phyloP scores from a whole-genome alignment of 768 basidiomycete genomes.

The Amanita exitialis region DNA sequence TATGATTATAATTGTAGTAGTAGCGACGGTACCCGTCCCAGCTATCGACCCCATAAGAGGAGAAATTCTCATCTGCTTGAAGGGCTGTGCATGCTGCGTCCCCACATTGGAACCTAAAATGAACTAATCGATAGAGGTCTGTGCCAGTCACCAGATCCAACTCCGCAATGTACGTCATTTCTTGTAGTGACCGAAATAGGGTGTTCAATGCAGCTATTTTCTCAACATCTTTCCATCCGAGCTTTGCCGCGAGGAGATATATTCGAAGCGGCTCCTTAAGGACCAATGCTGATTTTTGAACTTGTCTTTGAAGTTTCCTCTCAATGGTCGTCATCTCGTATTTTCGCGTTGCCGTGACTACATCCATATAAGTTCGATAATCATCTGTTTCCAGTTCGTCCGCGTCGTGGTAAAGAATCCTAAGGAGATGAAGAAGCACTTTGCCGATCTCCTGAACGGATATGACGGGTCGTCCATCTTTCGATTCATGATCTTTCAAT shows the following conservation, averaged over 20 bases:
- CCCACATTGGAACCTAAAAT: not conserved
- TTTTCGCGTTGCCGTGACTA: not conserved
- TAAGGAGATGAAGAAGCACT: slow-evolving; percentile 6
- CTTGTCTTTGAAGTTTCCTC: not conserved
- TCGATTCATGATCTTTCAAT: slow-evolving; percentile 5
- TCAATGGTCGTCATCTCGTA: not conserved
- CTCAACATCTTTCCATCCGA: not conserved
- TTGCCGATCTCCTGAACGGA: slow-evolving; percentile 9
- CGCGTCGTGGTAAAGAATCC: slow-evolving; percentile 1
- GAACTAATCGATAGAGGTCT: not conserved
- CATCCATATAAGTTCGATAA: not conserved
- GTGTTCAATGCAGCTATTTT: not conserved
- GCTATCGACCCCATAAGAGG: not conserved
- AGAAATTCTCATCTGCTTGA: not conserved
- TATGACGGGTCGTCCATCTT: slow-evolving; percentile 5
- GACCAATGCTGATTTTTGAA: not conserved
- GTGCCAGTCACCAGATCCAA: not conserved
- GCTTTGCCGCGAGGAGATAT: not conserved
- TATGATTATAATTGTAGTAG: not conserved
- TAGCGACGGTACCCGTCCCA: not conserved
- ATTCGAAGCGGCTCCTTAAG: not conserved
- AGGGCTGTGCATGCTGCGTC: not conserved
- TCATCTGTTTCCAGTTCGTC: not conserved
- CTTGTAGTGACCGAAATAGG: not conserved
- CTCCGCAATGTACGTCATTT: not conserved